Conservation (phyloP, 208 protist genomes). For the Trypanosoma congolense region DNA sequence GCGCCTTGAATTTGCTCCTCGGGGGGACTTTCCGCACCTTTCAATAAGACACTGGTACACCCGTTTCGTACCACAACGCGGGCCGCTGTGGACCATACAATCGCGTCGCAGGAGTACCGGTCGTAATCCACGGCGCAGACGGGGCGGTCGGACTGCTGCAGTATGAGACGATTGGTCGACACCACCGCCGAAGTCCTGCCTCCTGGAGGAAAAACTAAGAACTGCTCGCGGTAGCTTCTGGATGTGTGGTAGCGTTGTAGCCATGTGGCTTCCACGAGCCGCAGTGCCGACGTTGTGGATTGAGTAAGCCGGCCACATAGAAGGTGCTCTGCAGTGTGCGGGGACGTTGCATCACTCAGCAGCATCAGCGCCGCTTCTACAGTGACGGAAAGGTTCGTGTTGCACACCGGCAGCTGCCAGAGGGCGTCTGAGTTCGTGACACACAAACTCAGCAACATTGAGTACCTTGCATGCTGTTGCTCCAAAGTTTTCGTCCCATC, state of each 20-base stretch:
- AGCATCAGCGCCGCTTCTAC: slow-evolving; percentile 11
- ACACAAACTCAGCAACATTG: slow-evolving; percentile 24
- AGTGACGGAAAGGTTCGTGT: slow-evolving; percentile 1
- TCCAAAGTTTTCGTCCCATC: slow-evolving; percentile 12
- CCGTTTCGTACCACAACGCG: slow-evolving; percentile 59
- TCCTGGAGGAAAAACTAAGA: slow-evolving; percentile 39
- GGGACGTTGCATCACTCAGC: slow-evolving; percentile 10
- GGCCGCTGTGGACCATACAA: slow-evolving; percentile 71
- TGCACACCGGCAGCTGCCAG: slow-evolving; percentile 18
- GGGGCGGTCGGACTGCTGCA: slow-evolving; percentile 52
- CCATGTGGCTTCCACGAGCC: slow-evolving; percentile 51
- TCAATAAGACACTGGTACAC: slow-evolving; percentile 72
- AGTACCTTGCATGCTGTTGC: slow-evolving; percentile 21
- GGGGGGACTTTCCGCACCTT: slow-evolving; percentile 43
- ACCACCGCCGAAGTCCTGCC: slow-evolving; percentile 9
- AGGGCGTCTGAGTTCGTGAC: slow-evolving; percentile 24
- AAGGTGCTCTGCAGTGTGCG: slow-evolving; percentile 15
- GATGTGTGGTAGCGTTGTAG: slow-evolving; percentile 75
- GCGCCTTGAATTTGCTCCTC: too few relatives aligned
- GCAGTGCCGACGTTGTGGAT: slow-evolving; percentile 10
- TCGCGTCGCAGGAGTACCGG: slow-evolving; percentile 66
- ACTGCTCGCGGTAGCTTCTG: slow-evolving; percentile 37
- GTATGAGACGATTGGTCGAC: slow-evolving; percentile 60
- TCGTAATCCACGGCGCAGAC: slow-evolving; percentile 57
- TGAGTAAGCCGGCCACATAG: slow-evolving; percentile 17